Evolutionary conservation across 129 eudicot species (phyloP).

Genomic region (Lactuca saligna): DNA sequence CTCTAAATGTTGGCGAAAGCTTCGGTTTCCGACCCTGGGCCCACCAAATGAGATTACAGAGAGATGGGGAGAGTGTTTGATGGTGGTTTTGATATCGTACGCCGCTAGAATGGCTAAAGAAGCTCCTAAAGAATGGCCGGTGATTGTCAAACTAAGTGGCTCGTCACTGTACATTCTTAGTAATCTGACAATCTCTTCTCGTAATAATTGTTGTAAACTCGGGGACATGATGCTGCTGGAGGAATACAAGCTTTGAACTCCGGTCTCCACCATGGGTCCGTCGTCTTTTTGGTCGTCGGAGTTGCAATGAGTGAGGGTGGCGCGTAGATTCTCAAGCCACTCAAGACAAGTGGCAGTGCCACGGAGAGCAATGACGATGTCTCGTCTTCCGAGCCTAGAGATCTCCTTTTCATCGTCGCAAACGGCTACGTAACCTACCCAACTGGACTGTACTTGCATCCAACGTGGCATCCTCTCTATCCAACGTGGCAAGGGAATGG

Average conservation of each 20-base stretch:
- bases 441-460: constrained; percentile 61
- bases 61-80: constrained; percentile 49
- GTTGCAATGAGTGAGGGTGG: constrained; percentile 49
- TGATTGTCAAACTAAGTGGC: constrained; percentile 72
- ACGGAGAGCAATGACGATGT: constrained; percentile 72
- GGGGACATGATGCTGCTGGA: constrained; percentile 37
- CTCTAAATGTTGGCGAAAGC: constrained; percentile 62
- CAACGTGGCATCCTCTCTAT: constrained; percentile 45
- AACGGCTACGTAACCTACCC: constrained; percentile 89
- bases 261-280: constrained; percentile 73
- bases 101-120: constrained; percentile 86
- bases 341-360: constrained; percentile 80
- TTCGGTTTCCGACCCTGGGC: constrained; percentile 82
- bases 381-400: constrained; percentile 68
- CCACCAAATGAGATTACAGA: constrained; percentile 93
- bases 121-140: constrained; percentile 95
- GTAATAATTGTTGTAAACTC: constrained; percentile 50
- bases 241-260: constrained; percentile 75
- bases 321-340: constrained; percentile 88
- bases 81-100: constrained; percentile 59
- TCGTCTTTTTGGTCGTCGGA: neutral
- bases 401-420: constrained; percentile 60
- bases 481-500: constrained; percentile 74
- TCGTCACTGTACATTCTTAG: constrained; percentile 48
- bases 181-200: constrained; percentile 45